Base-by-base conservation (phyloP, 2,329 filamentous ascomycete species). In the Fusarium equiseti region DNA sequence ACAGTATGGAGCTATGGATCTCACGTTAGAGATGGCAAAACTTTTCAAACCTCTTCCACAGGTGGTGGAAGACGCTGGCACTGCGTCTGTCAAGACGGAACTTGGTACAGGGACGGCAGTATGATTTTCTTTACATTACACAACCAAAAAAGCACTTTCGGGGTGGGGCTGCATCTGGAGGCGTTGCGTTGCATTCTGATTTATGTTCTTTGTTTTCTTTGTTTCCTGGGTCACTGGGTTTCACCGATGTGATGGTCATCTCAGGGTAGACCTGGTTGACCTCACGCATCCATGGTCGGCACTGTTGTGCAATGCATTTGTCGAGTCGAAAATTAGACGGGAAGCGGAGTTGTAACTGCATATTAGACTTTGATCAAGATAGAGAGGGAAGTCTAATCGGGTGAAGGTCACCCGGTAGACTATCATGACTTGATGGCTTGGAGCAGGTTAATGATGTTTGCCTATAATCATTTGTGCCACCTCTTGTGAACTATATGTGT, bases 1-100 rank as follows among this genome's bases (percentile, higher is more conserved):
- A 68, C 85, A 87, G 62, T 93, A 90, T 76, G 90, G 89, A 9
- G 82, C 88, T 43, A 83, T 83, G 70, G 86, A 91, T 77, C 83
- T 91, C 72, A 91, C 89, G 10, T 83, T 93, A 66, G 88, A 93
- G 79, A 92, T 93, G 90, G 88, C 89, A 75, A 84, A 89, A 73
- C 83, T 94, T 53, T 93, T 93, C 78, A 88, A 86, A 75, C 90
- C 90, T 84, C 77, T 87, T 74, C 80, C 83, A 67, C 79, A 78
- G 67, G 79, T 82, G 70, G 82, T 81, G 68, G 82, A 82, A 66
- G 80, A 81, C 66, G 79, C 82, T 72, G 80, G 78, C 65, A 81
- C 81, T 61, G 76, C 81, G 66, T 78, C 79, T 72, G 81, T 84
- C 76, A 81, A 83, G 68, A 81, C 81, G 70, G 81, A 82, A 68